Evolutionary conservation across 768 basidiomycete species (phyloP).

Genomic region (Panus rudis): DNA sequence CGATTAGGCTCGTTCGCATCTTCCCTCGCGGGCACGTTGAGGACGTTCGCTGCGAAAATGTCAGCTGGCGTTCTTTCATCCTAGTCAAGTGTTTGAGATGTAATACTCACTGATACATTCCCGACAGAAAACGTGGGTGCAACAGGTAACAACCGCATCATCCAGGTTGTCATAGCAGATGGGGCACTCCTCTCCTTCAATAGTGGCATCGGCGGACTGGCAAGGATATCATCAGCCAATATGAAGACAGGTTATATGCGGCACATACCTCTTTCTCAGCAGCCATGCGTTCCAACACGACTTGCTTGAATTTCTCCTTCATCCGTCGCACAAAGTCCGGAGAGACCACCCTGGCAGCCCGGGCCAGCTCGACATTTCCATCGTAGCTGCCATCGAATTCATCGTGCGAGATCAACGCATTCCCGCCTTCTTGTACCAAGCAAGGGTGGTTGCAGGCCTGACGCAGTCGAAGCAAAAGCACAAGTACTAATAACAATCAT

Average conservation of each 20-base stretch:
- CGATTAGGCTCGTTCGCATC: slow-evolving; percentile 30
- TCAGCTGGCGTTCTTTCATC: background rate
- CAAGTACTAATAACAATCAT: slow-evolving; percentile 28
- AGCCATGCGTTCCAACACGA: slow-evolving; percentile 35
- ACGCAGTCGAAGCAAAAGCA: slow-evolving; percentile 47
- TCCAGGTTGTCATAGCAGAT: slow-evolving; percentile 58
- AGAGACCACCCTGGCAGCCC: slow-evolving; percentile 36
- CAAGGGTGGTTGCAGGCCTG: slow-evolving; percentile 66
- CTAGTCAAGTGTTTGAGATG: too few species aligned
- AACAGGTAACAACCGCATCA: slow-evolving; percentile 49
- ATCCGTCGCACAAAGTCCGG: slow-evolving; percentile 43
- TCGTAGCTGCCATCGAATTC: slow-evolving; percentile 27
- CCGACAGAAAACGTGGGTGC: slow-evolving; percentile 56
- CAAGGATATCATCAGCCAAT: background rate
- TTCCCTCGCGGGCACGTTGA: slow-evolving; percentile 30
- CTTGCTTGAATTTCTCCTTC: slow-evolving; percentile 38
- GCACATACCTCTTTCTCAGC: slow-evolving; percentile 46
- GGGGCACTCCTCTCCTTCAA: slow-evolving; percentile 51
- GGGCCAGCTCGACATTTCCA: slow-evolving; percentile 35
- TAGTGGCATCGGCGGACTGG: slow-evolving; percentile 40
- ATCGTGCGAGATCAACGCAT: slow-evolving; percentile 36
- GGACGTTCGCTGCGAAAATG: slow-evolving; percentile 30
- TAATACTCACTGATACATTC: slow-evolving; percentile 45
- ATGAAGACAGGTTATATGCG: background rate
- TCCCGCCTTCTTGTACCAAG: slow-evolving; percentile 51